Evolutionary conservation across 2,329 filamentous ascomycete species (phyloP).

Genomic region (Cladosporium sp.): DNA sequence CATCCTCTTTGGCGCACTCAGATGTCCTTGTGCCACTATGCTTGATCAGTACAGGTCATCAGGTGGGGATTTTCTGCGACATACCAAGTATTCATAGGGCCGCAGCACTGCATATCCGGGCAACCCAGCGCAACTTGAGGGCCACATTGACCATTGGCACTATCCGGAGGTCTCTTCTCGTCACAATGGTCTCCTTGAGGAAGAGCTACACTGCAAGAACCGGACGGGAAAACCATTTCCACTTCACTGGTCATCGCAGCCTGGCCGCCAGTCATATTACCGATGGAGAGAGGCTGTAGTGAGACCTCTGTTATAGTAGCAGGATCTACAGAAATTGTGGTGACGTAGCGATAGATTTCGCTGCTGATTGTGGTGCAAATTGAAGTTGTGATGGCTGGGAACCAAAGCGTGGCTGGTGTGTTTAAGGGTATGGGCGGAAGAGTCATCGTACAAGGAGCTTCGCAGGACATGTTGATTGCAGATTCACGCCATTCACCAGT

Average conservation of each 20-base stretch:
- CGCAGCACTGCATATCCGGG: conserved; percentile 1
- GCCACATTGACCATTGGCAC: neutral
- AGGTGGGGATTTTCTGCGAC: neutral
- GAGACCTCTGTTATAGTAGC: neutral
- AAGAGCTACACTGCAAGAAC: neutral
- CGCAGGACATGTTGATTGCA: neutral
- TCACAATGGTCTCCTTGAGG: neutral
- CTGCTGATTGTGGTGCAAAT: neutral
- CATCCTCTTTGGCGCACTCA: neutral
- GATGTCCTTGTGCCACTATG: neutral
- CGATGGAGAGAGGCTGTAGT: neutral
- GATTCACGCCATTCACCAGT: neutral
- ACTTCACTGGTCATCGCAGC: neutral
- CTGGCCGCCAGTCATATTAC: neutral
- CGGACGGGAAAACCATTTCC: neutral
- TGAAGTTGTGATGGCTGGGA: neutral
- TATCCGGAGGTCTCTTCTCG: neutral
- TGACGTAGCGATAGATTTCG: neutral
- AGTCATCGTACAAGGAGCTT: conserved; percentile 1
- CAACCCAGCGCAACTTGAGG: neutral
- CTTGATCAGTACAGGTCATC: neutral
- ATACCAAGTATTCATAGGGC: neutral
- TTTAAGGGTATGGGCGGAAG: neutral
- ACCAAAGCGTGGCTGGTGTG: neutral
- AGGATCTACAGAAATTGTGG: neutral